These are phyloP conservation scores for Leptoxyphium fumago DNA, from an alignment of 2,329 filamentous ascomycete species.

Conservation along the genomic window DNA sequence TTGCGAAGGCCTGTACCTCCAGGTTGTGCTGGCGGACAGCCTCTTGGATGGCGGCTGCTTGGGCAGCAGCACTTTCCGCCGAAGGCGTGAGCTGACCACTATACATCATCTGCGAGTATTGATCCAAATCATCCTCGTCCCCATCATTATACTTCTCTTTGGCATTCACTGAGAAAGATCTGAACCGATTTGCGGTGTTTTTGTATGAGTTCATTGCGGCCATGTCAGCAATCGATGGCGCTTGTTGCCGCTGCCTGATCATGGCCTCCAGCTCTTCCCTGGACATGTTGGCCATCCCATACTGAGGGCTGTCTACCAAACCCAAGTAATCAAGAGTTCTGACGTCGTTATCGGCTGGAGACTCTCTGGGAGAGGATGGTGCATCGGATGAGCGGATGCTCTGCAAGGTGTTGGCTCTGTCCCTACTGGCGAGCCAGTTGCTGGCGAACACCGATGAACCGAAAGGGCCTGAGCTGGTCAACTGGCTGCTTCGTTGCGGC, in stretches of 20 bases:
- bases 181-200: conserved; percentile 65
- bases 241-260: conserved; percentile 38
- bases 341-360: conserved; percentile 72
- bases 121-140: conserved; percentile 41
- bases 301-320: conserved; percentile 82
- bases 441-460: conserved; percentile 79
- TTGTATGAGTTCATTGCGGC: conserved; percentile 63
- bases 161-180: conserved; percentile 96
- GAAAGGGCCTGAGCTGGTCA: conserved; percentile 49
- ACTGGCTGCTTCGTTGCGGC: conserved; percentile 68
- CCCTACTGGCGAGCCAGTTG: conserved; percentile 68
- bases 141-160: conserved; percentile 95
- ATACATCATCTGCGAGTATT: conserved; percentile 40
- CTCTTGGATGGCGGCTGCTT: conserved; percentile 46
- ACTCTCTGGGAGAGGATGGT: conserved; percentile 75
- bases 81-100: conserved; percentile 46
- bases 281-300: conserved; percentile 56
- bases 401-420: conserved; percentile 74
- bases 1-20: conserved; percentile 83
- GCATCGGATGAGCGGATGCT: conserved; percentile 82
- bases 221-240: conserved; percentile 55
- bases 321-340: conserved; percentile 92
- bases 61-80: conserved; percentile 41
- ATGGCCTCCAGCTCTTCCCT: conserved; percentile 40
- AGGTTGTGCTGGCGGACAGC: conserved; percentile 83